A percentile compares a stretch with the other conserved stretches of the same genome.
Conservation (phyloP, 2,329 filamentous ascomycete species). For the Scedosporium boydii region DNA sequence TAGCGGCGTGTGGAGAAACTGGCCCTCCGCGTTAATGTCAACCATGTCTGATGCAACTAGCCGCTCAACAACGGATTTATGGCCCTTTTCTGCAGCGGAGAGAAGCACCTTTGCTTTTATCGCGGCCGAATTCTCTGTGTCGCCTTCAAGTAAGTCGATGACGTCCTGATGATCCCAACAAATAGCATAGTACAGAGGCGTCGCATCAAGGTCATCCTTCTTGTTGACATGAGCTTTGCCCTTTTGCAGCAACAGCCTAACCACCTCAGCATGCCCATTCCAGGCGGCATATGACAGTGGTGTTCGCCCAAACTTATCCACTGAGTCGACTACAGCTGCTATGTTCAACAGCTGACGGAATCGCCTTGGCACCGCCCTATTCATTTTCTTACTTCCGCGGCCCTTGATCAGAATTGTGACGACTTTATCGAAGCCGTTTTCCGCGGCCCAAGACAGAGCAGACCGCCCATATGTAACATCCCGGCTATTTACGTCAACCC, state of each 20-base stretch:
- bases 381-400: background rate
- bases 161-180: background rate
- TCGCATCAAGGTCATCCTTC: background rate
- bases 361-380: background rate
- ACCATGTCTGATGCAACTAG: background rate
- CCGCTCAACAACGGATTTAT: background rate
- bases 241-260: background rate
- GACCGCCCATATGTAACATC: background rate
- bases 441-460: conserved; percentile 1
- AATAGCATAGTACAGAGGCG: background rate
- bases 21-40: too few species aligned
- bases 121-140: background rate
- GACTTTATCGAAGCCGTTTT: background rate
- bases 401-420: background rate
- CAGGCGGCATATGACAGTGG: background rate
- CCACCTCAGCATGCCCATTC: background rate
- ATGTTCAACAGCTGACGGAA: background rate
- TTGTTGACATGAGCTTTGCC: background rate
- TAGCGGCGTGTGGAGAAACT: too few species aligned
- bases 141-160: background rate
- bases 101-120: background rate
- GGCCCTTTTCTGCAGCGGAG: background rate
- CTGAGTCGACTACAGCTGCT: background rate
- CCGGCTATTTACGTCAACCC: background rate
- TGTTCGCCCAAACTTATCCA: background rate